Base-by-base conservation (phyloP, 768 basidiomycete species). In the Phylloporus sp. region DNA sequence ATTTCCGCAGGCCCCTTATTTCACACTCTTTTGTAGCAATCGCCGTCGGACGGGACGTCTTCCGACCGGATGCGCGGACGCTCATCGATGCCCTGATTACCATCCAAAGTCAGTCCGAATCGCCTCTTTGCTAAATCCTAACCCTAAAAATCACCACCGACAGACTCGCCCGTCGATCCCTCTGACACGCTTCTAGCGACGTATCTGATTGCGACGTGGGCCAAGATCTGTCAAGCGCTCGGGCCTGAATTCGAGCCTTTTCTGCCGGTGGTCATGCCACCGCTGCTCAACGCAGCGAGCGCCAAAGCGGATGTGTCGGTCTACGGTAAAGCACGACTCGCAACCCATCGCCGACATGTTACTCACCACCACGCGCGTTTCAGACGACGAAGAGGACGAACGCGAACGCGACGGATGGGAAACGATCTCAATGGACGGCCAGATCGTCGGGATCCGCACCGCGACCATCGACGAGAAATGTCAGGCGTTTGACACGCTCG, bases 131-230 rank as follows among this genome's bases (percentile, higher is more conserved):
- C n/a, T 28, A 17, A 22, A n/a, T n/a, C 13, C 39, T 40, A 45
- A 45, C 27, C 28, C 5, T 31, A 33, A n/a, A n/a, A n/a, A n/a
- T 21, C n/a, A 4, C 14, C 18, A 3, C 2, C 17, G 44, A 15
- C 57, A 84, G 86, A 87, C 58, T 76, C 72, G 33, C 82, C 86
- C 0, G 65, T 73, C 0, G 88, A 90, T 52, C 78, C 83, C 2
- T 73, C 76, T 10, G 89, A 93, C 57, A 80, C 84, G 0, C 81
- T 89, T 53, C 63, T 84, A 3, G 72, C 73, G 0, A 83, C 85
- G 46, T 91, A 90, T 60, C 72, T 92, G 22, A 89, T 90, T 38
- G 79, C 83, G 34, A 93, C 90, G 0, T 94, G 90, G 90, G 85
- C 87, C 3, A 92, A 89, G 58, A 76, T 94, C 1, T 91, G 88